These are phyloP conservation scores for Cladophialophora carrionii DNA, from an alignment of 2,329 filamentous ascomycete species.

Conservation along the genomic window DNA sequence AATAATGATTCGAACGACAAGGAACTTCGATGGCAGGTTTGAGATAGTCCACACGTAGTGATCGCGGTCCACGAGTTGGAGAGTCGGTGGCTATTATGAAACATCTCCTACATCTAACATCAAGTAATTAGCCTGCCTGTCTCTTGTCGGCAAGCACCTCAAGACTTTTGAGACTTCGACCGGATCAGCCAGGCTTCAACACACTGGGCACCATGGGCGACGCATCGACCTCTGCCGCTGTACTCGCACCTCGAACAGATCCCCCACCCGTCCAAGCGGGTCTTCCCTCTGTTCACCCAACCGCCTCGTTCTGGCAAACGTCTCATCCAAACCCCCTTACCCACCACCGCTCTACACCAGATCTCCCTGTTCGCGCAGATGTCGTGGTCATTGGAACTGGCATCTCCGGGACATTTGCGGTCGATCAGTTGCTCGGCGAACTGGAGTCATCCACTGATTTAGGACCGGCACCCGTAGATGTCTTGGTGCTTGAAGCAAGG, in stretches of 20 bases:
- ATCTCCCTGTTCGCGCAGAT: conserved; percentile 40
- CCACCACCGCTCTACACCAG: conserved; percentile 28
- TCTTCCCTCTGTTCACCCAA: conserved; percentile 26
- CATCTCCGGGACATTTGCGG: conserved; percentile 45
- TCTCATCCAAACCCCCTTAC: conserved; percentile 25
- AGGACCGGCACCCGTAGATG: conserved; percentile 11
- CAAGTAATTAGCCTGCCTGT: too few species aligned
- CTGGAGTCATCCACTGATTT: neutral
- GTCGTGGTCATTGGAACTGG: conserved; percentile 48
- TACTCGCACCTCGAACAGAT: neutral
- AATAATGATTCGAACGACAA: neutral
- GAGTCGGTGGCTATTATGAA: neutral
- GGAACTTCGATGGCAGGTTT: neutral
- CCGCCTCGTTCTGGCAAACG: conserved; percentile 35
- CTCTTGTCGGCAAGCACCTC: neutral
- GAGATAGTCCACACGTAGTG: neutral
- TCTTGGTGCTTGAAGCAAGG: conserved; percentile 51
- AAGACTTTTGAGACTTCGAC: too few species aligned
- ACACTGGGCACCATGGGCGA: neutral
- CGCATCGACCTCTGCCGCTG: neutral
- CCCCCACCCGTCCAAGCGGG: conserved; percentile 9
- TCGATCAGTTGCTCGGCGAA: conserved; percentile 38
- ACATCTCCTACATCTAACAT: too few species aligned
- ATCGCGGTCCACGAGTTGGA: neutral
- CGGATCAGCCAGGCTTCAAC: neutral